These are phyloP conservation scores for Pseudogymnoascus verrucosus DNA, from an alignment of 2,329 filamentous ascomycete species.

Conservation along the genomic window DNA sequence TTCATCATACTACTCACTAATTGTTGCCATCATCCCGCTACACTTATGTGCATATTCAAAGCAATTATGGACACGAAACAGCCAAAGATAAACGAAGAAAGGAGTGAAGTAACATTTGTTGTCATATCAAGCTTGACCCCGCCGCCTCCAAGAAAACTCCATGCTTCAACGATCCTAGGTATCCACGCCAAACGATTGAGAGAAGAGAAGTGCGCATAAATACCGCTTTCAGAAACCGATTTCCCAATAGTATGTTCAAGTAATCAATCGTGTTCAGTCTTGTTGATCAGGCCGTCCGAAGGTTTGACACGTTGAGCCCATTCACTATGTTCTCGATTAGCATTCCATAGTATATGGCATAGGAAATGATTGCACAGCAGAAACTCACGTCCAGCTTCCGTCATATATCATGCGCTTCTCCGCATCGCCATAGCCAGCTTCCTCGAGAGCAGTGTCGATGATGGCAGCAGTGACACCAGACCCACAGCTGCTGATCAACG, in stretches of 20 bases:
- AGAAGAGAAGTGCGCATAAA: constrained; percentile 1
- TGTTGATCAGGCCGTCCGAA: constrained; percentile 54
- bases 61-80: not conserved
- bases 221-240: not conserved
- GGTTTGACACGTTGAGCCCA: constrained; percentile 60
- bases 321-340: constrained; percentile 37
- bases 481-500: constrained; percentile 82
- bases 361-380: not conserved
- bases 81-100: not conserved
- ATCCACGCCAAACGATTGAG: constrained; percentile 8
- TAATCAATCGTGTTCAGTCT: constrained; percentile 29
- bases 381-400: constrained; percentile 90
- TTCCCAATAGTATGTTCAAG: not conserved
- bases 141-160: constrained; percentile 6
- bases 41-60: not conserved
- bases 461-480: constrained; percentile 91
- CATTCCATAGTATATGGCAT: not conserved
- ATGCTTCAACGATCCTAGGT: constrained; percentile 1
- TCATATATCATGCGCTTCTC: constrained; percentile 76
- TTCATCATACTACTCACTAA: not conserved
- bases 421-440: constrained; percentile 64
- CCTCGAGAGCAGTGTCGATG: constrained; percentile 76
- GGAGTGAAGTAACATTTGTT: not conserved
- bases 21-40: not conserved
- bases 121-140: not conserved